Conservation (phyloP, 345 rosid genomes). For the Luvunga scandens region DNA sequence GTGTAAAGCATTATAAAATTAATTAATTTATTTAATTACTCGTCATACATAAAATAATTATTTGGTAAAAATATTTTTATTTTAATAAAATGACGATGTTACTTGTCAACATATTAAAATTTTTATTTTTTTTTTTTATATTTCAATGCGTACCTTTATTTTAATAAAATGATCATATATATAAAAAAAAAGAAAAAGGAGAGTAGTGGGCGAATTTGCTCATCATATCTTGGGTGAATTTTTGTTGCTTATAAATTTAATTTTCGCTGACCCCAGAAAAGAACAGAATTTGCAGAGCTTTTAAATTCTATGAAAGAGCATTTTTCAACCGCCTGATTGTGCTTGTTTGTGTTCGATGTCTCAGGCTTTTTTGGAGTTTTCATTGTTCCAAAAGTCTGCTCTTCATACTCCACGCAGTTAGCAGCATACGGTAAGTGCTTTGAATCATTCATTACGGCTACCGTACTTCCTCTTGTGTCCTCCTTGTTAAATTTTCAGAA, state of each 20-base stretch:
- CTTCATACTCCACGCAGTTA: conserved; percentile 57
- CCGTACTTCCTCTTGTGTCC: not conserved
- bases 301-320: conserved; percentile 3
- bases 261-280: not conserved
- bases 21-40: too few relatives aligned
- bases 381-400: conserved; percentile 70
- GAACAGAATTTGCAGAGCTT: not conserved
- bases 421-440: conserved; percentile 57
- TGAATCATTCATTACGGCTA: not conserved
- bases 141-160: too few relatives aligned
- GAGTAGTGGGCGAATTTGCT: not conserved
- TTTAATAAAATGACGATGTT: too few relatives aligned
- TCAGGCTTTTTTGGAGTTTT: conserved; percentile 87
- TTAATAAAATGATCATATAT: too few relatives aligned
- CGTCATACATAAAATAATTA: too few relatives aligned
- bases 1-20: too few relatives aligned
- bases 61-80: too few relatives aligned
- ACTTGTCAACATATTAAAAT: too few relatives aligned
- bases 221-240: not conserved
- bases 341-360: conserved; percentile 1
- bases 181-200: too few relatives aligned
- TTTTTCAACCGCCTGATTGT: not conserved
- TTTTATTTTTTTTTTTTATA: too few relatives aligned
- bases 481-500: not conserved
- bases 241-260: not conserved